Evolutionary conservation across 305 asterid genomes (phyloP).

Genomic region (Ilex paraguariensis): DNA sequence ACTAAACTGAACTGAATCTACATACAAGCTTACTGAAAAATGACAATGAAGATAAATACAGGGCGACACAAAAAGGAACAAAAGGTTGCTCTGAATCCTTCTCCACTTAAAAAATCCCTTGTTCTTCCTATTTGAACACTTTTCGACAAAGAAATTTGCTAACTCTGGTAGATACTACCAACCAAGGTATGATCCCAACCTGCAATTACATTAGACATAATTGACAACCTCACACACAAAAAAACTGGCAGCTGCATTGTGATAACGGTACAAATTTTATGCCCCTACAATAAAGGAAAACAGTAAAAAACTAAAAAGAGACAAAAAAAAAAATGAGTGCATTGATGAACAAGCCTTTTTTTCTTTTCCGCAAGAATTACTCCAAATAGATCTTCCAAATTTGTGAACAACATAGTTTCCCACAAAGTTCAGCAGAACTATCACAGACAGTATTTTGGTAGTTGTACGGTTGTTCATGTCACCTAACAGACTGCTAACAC

Average conservation of each 20-base stretch:
- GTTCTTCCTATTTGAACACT: constrained; percentile 26
- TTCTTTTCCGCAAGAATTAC: neutral
- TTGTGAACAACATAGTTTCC: neutral
- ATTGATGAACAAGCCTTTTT: neutral
- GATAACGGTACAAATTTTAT: neutral
- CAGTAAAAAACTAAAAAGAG: neutral
- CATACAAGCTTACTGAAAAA: neutral
- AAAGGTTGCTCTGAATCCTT: constrained; percentile 2
- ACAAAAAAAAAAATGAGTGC: neutral
- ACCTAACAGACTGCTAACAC: no score
- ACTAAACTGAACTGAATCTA: neutral
- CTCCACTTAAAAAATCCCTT: neutral
- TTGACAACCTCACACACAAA: no score
- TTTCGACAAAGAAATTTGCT: constrained; percentile 65
- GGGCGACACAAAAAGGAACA: neutral
- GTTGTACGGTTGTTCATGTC: no score
- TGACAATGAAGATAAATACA: neutral
- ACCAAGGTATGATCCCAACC: constrained; percentile 92
- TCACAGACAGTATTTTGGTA: no score
- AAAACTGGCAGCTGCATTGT: constrained; percentile 6
- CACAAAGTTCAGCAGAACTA: neutral
- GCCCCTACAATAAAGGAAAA: neutral
- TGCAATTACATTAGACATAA: constrained; percentile 26
- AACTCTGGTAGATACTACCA: constrained; percentile 64
- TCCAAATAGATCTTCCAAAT: constrained; percentile 2